Evolutionary conservation across 1,139 yeast genomes (phyloP), one percentile per base, ranked within the genome.

Genomic region (Groenewaldozyma sp.): DNA sequence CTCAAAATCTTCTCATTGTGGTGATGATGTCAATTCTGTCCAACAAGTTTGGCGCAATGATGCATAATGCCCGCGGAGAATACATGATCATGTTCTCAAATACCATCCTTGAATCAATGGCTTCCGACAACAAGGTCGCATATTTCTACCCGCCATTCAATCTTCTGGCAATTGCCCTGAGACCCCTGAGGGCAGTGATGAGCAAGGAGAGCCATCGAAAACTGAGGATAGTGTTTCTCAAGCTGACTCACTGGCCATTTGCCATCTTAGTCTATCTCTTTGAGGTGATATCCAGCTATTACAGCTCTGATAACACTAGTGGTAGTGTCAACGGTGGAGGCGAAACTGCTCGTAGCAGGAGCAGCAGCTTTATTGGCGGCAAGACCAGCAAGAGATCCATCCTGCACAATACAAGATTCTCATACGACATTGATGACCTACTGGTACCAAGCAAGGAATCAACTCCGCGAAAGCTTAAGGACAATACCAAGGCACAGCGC

Each of bases 121-220:
- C 57, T 10, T 56, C 59, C 4, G 52, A 62, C 2, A 62, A 59
- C 38, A 49, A 58, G 24, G 51, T 59, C 20, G 55, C 61, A 1
- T 57, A 58, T 38, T 55, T 57, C 35, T 58, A 58, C 35, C 63
- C 63, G 1, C 63, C 63, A n/a, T 35, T 59, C 28, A 59, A 59
- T 41, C 47, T 59, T 21, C 37, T 59, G 18, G 52, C 53, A 3
- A 35, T 58, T 11, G 33, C 53, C 6, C 44, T 59, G 28, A 51
- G 63, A 13, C 63, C 62, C 3, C 35, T 58, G 20, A 44, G 60
- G 6, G 37, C 55, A 26, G 36, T 55, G 14, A 36, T 57, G 18
- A 43, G 38, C 22, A 56, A 53, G 34, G 44, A 42, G 24, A 49
- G 44, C 27, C 57, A 58, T 42, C 48, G 56, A 16, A 36, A 39